Base-by-base conservation (phyloP, 2,329 filamentous ascomycete species). In the Alternaria longipes region DNA sequence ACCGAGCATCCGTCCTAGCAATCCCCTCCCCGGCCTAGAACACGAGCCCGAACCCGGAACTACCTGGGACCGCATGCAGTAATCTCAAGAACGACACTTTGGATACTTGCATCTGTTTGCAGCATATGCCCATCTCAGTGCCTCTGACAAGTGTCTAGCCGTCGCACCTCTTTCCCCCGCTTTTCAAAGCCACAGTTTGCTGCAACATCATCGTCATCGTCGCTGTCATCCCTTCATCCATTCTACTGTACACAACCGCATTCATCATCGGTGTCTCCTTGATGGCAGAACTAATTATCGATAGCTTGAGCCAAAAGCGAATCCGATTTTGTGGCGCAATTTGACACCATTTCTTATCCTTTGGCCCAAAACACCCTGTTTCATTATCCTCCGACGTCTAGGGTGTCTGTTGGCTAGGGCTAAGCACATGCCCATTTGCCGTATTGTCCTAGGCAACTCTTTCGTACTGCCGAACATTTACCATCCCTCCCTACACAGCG, bases 361-460 rank as follows among this genome's bases (percentile, higher is more conserved):
- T 38, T 26, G 20, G 20, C 46, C 30, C 20, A 24, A 32, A 30
- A 49, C 32, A 36, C 44, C 9, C 34, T 45, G 57, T 50, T 55
- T 57, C 60, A 59, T 62, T 57, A 40, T 56, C 59, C 62, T 66
- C 56, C 54, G 56, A 66, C 54, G 54, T 57, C 47, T 59, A 40
- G 54, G 11, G 54, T 58, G 32, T 9, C 28, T 54, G 8, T 26
- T 22, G 52, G 22, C 22, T 55, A n/a, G 22, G 42, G 16, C 22
- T 9, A 28, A 8, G 46, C 20, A 9, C 20, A 16, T 16, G 30
- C 12, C 32, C 32, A 49, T 24, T 36, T 49, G 46, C 46, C 46
- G 20, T 36, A 36, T 18, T 24, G 9, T 24, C 32, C 32, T 20
- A 47, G 34, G 8, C 18, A 34, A 34, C 30, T 5, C 8, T n/a